Base-by-base conservation (phyloP, 352 stramenopile genomes). In the Pythium volutum region DNA sequence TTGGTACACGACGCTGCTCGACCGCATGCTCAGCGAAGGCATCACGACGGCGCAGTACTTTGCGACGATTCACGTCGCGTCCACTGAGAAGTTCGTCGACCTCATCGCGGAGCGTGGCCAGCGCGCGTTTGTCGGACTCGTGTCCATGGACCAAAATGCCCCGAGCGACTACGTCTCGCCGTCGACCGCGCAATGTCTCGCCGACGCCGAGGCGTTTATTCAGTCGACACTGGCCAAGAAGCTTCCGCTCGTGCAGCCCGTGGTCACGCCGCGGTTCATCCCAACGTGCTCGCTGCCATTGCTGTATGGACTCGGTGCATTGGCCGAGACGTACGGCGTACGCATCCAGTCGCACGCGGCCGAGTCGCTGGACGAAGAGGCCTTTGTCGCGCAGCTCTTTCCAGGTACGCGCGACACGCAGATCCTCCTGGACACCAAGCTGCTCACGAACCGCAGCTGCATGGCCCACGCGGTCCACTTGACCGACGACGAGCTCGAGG, bases 31-130 rank as follows among this genome's bases (percentile, higher is more conserved):
- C 29, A 55, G 57, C 7, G 74, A 85, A 31, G 92, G 92, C 22
- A 90, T 95, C 42, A 98, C 92, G 1, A 97, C 88, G 7, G 88
- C 77, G 3, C 81, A 91, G 51, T 97, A 97, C 73, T 98, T 96
- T 73, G 88, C 71, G 7, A 97, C 87, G 20, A 80, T 96, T 50
- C 87, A 97, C 73, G 39, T 96, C 3, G 55, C 87, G 7, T 64
- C 87, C 11, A 93, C 79, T 23, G 81, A 97, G 74, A 46, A 70
- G 4, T 64, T 98, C 27, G 88, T 81, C 5, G 87, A 97, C 59
- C 45, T 97, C 14, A 62, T 87, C 23, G 61, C 76, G 34, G 51
- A 53, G 25, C 62, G 69, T 11, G 89, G 89, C 23, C 89, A 97
- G 71, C 77, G 91, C 14, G 91, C 72, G 0, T 78, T 93, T 26